Evolutionary conservation across 1,284 basidiomycete species (phyloP), one percentile per base, ranked within the genome.

Genomic region (Tetrapyrgos nigripes): DNA sequence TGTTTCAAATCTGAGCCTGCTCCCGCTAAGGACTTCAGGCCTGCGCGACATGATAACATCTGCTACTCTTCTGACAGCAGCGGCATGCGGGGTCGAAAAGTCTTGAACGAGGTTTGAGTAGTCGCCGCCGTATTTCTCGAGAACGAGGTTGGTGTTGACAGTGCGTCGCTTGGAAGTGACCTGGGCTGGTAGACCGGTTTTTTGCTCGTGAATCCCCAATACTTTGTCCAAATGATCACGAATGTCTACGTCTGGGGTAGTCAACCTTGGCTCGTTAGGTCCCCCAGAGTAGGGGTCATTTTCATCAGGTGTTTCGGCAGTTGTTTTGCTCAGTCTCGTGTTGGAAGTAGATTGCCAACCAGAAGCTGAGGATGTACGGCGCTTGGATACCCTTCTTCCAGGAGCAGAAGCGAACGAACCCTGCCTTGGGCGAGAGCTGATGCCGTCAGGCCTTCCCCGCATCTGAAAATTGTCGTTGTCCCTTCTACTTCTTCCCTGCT

Each of bases 61-160:
- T 24, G 83, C 80, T 31, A 78, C 71, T 40, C 73, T 74, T 37
- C 77, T 55, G n/a, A 81, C 76, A 23, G 79, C 70, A 52, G 70
- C 64, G 49, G 63, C 59, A 37, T 70, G 66, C 10, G 67, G 62
- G 3, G 65, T 68, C 37, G 59, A 52, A 3, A 63, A 56, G 14
- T 64, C 55, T 27, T 62, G 55, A 17, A 71, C 73, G 43, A 78
- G 65, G 28, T 76, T 77, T 14, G 78, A 72, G 64, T 88, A 89
- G 62, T 85, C 79, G 29, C 85, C 84, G 5, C 74, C 82, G 26
- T 69, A 63, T 14, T 65, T 66, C 65, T 83, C 80, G 31, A 64
- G 64, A 28, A 68, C 27, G 53, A 56, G 59, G 27, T 53, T 63
- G 4, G 55, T 31, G 46, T 53, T 28, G 47, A 52, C 9, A n/a